phyloP scores from a whole-genome alignment of 1,284 basidiomycete genomes.

The Puccinia horiana region DNA sequence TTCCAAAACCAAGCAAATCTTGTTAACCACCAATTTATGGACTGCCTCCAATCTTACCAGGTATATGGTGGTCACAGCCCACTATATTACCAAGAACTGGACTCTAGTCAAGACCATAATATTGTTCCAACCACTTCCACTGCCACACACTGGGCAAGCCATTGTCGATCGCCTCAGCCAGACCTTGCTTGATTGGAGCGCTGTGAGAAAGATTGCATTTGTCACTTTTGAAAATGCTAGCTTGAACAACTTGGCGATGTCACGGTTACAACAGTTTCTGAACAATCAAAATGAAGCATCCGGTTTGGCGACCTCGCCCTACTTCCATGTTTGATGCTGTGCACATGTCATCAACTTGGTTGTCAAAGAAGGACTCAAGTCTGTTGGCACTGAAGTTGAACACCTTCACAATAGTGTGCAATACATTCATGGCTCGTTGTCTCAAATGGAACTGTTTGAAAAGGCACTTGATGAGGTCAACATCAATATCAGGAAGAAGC shows the following conservation, averaged over 20 bases:
- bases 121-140: neutral
- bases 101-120: neutral
- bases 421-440: neutral
- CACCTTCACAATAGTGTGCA: neutral
- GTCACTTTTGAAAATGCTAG: neutral
- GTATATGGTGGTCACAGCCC: constrained; percentile 5
- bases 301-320: no score
- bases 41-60: neutral
- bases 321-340: neutral
- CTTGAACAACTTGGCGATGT: neutral
- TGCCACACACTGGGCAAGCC: neutral
- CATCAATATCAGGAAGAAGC: neutral
- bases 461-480: neutral
- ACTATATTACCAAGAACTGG: neutral
- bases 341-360: neutral
- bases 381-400: neutral
- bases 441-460: neutral
- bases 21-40: neutral
- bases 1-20: neutral
- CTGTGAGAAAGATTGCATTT: neutral
- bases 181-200: neutral
- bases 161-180: neutral
- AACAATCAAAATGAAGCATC: neutral
- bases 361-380: neutral
- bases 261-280: neutral